Evolutionary conservation across 176 grass and related monocot species (phyloP).

Genomic region (Luzula sylvatica): DNA sequence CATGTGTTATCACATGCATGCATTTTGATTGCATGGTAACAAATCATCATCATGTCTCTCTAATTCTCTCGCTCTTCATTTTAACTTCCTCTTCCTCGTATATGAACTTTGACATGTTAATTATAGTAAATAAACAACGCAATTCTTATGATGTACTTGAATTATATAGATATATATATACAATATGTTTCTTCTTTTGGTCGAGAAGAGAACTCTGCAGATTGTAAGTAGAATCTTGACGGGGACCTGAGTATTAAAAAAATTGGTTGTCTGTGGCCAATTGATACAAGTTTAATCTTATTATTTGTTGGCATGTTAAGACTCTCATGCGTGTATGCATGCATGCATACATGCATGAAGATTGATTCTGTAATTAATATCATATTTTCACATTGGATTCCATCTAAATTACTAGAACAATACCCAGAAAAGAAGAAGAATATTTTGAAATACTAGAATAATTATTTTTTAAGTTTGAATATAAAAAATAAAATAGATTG

Average conservation of each 20-base stretch:
- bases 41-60: not conserved
- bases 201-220: no score
- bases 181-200: no score
- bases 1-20: constrained; percentile 22
- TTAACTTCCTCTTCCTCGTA: constrained; percentile 12
- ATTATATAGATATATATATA: no score
- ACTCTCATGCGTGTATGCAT: constrained; percentile 11
- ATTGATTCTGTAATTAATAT: not conserved
- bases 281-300: constrained; percentile 5
- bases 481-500: no score
- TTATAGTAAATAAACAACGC: not conserved
- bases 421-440: no score
- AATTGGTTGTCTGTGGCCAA: not conserved
- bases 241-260: constrained; percentile 5
- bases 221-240: constrained; percentile 12
- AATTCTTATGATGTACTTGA: no score
- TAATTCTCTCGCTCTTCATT: not conserved
- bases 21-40: not conserved
- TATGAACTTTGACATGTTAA: not conserved
- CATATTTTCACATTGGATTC: constrained; percentile 6
- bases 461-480: no score
- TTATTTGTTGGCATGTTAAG: constrained; percentile 4
- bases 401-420: constrained; percentile 6
- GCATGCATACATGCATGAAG: not conserved
- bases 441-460: no score